phyloP scores from a whole-genome alignment of 2,329 filamentous ascomycete species.

The Pochonia chlamydosporia region DNA sequence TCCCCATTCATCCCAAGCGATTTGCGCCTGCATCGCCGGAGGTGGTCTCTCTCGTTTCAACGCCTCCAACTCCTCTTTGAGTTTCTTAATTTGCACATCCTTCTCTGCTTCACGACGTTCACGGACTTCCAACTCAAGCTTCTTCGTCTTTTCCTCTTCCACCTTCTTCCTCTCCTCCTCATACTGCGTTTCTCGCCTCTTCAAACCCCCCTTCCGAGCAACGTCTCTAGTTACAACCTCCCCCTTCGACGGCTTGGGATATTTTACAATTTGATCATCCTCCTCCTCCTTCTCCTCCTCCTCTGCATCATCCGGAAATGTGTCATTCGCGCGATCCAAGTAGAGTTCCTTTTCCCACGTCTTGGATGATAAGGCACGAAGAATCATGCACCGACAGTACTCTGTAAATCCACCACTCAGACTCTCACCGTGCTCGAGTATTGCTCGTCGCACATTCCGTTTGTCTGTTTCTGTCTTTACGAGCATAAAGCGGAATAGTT shows the following conservation, averaged over 20 bases:
- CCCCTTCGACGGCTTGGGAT: not conserved
- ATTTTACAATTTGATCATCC: not conserved
- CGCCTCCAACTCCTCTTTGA: not conserved
- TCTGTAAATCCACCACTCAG: not conserved
- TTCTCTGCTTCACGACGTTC: not conserved
- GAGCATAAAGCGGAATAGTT: conserved; percentile 4
- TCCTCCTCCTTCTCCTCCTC: not conserved
- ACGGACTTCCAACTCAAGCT: not conserved
- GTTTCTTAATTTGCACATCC: not conserved
- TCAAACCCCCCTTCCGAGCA: not conserved
- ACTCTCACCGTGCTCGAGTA: not conserved
- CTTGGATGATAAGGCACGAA: not conserved
- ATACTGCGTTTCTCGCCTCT: not conserved
- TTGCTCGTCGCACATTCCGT: not conserved
- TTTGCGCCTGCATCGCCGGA: too few relatives aligned
- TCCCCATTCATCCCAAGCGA: not conserved
- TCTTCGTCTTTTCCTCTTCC: not conserved
- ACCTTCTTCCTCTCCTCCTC: not conserved
- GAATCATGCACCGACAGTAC: conserved; percentile 2
- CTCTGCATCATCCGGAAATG: not conserved
- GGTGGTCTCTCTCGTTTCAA: not conserved
- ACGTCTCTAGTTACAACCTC: not conserved
- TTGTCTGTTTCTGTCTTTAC: not conserved
- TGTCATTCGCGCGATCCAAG: not conserved
- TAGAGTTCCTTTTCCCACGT: not conserved